Percentiles rank a stretch among this genome's conserved stretches.
phyloP scores from a whole-genome alignment of 768 basidiomycete genomes.

The Suillus discolor region DNA sequence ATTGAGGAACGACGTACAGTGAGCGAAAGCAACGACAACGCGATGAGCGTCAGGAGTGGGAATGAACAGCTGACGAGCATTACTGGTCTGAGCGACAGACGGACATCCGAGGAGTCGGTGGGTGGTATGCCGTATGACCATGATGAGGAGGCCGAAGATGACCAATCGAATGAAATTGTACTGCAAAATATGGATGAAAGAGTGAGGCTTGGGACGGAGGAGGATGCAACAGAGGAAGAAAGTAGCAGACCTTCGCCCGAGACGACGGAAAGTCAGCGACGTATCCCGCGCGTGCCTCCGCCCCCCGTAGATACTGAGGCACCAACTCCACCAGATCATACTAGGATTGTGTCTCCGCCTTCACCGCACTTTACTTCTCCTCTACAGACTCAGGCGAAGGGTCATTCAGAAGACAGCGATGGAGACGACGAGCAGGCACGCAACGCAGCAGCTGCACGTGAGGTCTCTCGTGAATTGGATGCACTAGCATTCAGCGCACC shows the following conservation, averaged over 20 bases:
- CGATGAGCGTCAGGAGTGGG: not conserved
- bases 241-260: constrained; percentile 9
- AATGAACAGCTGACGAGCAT: constrained; percentile 1
- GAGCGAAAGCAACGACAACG: constrained; percentile 1
- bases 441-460: constrained; percentile 69
- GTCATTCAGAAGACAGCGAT: constrained; percentile 11
- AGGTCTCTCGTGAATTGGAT: constrained; percentile 67
- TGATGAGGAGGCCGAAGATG: constrained; percentile 17
- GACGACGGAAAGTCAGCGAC: constrained; percentile 26
- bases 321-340: not conserved
- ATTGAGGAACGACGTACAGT: constrained; percentile 18
- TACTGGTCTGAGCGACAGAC: constrained; percentile 4
- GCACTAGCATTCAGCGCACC: constrained; percentile 47
- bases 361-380: constrained; percentile 10
- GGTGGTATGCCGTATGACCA: constrained; percentile 27
- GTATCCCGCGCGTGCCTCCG: constrained; percentile 40
- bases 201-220: not conserved
- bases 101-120: constrained; percentile 2
- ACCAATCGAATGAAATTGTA: constrained; percentile 12
- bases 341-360: not conserved
- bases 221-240: constrained; percentile 4
- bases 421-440: constrained; percentile 55
- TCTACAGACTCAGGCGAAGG: constrained; percentile 11
- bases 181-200: not conserved
- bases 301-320: constrained; percentile 36